Evolutionary conservation across 495 filamentous ascomycete species (phyloP).

Genomic region (Hypoxylon lienhwacheense): DNA sequence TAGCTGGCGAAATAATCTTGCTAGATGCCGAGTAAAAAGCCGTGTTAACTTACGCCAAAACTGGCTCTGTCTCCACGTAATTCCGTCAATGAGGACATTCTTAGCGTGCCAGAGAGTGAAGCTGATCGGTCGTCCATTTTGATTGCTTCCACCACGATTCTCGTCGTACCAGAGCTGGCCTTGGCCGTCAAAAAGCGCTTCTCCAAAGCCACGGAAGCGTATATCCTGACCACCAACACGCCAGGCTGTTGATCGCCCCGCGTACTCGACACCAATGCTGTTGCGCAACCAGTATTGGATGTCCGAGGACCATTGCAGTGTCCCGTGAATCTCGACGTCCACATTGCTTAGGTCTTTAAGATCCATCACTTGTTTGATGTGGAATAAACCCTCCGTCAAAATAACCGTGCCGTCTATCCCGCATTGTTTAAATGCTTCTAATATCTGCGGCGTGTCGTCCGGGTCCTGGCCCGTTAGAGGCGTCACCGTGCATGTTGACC

Average conservation of each 20-base stretch:
- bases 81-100: constrained; percentile 47
- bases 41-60: constrained; percentile 43
- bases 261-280: constrained; percentile 44
- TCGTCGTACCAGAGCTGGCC: constrained; percentile 51
- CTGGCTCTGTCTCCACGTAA: constrained; percentile 46
- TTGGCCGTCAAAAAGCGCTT: constrained; percentile 47
- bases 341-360: constrained; percentile 44
- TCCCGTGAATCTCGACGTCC: constrained; percentile 48
- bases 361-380: constrained; percentile 51
- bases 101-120: constrained; percentile 46
- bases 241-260: constrained; percentile 45
- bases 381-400: constrained; percentile 44
- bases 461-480: constrained; percentile 33
- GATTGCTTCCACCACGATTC: constrained; percentile 40
- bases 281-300: constrained; percentile 45
- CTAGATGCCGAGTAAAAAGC: no score
- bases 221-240: constrained; percentile 44
- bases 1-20: not conserved
- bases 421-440: constrained; percentile 47
- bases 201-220: constrained; percentile 43
- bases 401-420: constrained; percentile 42
- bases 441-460: constrained; percentile 49
- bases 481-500: constrained; percentile 45
- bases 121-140: constrained; percentile 44
- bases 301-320: constrained; percentile 43